phyloP scores from a whole-genome alignment of 164 flowering plant genomes.

The Saururus chinensis region DNA sequence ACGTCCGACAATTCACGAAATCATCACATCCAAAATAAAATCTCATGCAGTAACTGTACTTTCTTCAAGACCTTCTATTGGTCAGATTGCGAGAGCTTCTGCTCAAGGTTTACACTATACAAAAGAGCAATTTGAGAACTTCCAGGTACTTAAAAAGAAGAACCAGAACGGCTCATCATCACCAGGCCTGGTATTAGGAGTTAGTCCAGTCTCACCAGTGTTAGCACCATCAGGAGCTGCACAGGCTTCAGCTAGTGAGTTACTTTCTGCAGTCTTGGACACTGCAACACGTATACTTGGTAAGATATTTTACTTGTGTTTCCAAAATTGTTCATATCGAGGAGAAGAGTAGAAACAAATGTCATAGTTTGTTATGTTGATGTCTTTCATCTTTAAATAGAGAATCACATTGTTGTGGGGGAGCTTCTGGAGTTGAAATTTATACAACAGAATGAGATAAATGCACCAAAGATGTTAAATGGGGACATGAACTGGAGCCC shows the following conservation, averaged over 20 bases:
- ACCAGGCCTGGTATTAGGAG: conserved; percentile 58
- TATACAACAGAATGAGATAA: conserved; percentile 44
- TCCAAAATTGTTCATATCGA: neutral
- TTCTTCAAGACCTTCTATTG: conserved; percentile 40
- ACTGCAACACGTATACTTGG: conserved; percentile 68
- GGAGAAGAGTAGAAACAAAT: neutral
- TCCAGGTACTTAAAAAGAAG: conserved; percentile 58
- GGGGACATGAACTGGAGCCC: conserved; percentile 60
- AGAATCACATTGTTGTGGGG: conserved; percentile 95
- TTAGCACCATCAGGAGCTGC: conserved; percentile 93
- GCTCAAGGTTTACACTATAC: conserved; percentile 35
- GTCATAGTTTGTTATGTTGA: neutral
- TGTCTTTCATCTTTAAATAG: conserved; percentile 16
- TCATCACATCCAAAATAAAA: conserved; percentile 80
- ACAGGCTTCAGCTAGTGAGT: conserved; percentile 76
- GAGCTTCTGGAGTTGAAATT: conserved; percentile 81
- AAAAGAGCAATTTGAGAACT: conserved; percentile 56
- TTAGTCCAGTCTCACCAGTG: conserved; percentile 85
- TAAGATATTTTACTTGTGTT: conserved; percentile 21
- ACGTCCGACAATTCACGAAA: conserved; percentile 88
- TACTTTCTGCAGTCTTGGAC: conserved; percentile 79
- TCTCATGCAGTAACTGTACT: conserved; percentile 42
- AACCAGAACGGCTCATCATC: conserved; percentile 55
- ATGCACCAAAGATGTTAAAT: conserved; percentile 54
- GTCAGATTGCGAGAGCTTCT: conserved; percentile 29